A percentile compares a stretch with the other conserved stretches of the same genome.
Conservation (phyloP, 73 alveolate species). For the Paramecium bursaria region DNA sequence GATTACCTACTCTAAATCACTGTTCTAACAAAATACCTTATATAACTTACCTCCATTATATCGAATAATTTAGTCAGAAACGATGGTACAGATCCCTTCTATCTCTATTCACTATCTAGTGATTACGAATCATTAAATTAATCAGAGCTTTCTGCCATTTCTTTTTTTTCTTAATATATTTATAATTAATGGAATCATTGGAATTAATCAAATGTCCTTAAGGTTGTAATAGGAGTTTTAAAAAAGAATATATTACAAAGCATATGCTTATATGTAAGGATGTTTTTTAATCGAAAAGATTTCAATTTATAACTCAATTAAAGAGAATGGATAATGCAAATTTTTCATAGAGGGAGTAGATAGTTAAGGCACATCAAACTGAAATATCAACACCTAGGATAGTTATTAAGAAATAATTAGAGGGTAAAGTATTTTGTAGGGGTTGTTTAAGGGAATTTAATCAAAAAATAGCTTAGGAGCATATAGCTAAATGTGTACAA, state of each 20-base stretch:
- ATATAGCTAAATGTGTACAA: not conserved
- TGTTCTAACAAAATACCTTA: not conserved
- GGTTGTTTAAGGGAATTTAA: conserved; percentile 35
- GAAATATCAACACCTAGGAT: not conserved
- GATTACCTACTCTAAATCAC: conserved; percentile 73
- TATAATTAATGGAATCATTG: too few relatives aligned
- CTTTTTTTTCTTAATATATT: not conserved
- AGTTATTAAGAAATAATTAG: not conserved
- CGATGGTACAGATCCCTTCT: conserved; percentile 51
- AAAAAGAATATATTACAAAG: conserved; percentile 4
- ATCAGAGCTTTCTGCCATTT: conserved; percentile 54
- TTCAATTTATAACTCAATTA: conserved; percentile 18
- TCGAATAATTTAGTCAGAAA: conserved; percentile 43
- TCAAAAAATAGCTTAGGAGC: conserved; percentile 29
- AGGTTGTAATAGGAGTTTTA: conserved; percentile 40
- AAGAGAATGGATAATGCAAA: conserved; percentile 33
- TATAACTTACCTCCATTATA: conserved; percentile 39
- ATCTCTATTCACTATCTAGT: conserved; percentile 12
- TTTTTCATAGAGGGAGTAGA: not conserved
- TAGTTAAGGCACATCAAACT: not conserved
- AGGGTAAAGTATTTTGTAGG: conserved; percentile 9
- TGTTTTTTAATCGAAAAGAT: conserved; percentile 39
- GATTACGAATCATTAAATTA: conserved; percentile 32
- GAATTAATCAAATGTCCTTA: conserved; percentile 29
- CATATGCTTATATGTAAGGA: conserved; percentile 32